Base-by-base conservation (phyloP, 1,284 basidiomycete genomes). In the Testicularia cyperi region DNA sequence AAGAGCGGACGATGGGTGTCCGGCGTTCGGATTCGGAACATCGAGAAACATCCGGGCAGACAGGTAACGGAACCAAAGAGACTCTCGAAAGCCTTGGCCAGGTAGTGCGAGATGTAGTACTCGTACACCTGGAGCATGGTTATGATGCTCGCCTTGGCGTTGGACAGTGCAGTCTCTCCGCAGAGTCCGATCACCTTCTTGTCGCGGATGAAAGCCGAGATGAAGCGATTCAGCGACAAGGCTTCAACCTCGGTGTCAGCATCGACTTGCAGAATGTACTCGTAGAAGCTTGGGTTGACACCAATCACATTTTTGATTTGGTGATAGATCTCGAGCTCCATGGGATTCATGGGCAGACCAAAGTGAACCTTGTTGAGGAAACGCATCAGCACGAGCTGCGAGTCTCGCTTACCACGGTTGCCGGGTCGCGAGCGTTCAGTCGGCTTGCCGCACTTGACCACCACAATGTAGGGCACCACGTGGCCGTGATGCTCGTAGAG, bases 281-380 rank as follows among this genome's bases (percentile, higher is more conserved):
- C 94, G 80, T 97, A 99, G 80, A 97, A 96, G 1, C 90, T 87
- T 8, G 92, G 94, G 78, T 98, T 94, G 70, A 99, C 90, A 78
- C 94, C 94, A 68, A 99, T 97, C 43, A 98, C 91, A 75, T 98
- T 97, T 83, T 95, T 90, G 83, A 98, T 94, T 79, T 98, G 94
- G 77, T 98, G 95, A 76, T 92, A 97, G 78, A 98, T 90, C 80
- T 98, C 94, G 39, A 98, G 81, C 79, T 98, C 94, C 56, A 95
- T 80, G 0, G 92, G 95, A 72, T 87, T 91, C 95, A 99, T 99
- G 0, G 91, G 88, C 15, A 88, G 78, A 74, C 92, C 90, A 80
- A 96, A 98, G 79, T 98, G 94, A 24, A 97, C 94, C 83, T 87
- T 90, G 81, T 98, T 99, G 80, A 98, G 83, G 83, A 94, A 97